phyloP scores from a whole-genome alignment of 305 asterid species.

The Petunia hybrid region DNA sequence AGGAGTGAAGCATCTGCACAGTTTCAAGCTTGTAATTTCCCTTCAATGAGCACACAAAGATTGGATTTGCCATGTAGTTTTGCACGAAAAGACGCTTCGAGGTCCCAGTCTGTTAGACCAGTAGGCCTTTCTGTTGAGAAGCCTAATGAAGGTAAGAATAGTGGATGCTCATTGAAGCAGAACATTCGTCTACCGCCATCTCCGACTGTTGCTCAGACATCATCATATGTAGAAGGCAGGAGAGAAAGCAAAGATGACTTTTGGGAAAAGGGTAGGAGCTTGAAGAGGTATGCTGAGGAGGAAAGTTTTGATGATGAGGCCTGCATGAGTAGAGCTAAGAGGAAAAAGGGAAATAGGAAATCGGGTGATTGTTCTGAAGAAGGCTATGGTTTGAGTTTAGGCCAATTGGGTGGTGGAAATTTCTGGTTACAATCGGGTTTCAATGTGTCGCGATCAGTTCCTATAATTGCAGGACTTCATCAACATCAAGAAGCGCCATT shows the following conservation, averaged over 20 bases:
- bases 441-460: slow-evolving; percentile 42
- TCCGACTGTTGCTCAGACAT: slow-evolving; percentile 41
- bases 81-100: slow-evolving; percentile 58
- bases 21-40: slow-evolving; percentile 84
- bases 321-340: slow-evolving; percentile 61
- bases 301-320: slow-evolving; percentile 57
- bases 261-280: slow-evolving; percentile 62
- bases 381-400: slow-evolving; percentile 53
- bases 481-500: slow-evolving; percentile 57
- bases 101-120: slow-evolving; percentile 71
- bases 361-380: slow-evolving; percentile 45
- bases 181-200: slow-evolving; percentile 68
- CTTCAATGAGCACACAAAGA: slow-evolving; percentile 94
- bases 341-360: slow-evolving; percentile 58
- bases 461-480: slow-evolving; percentile 36
- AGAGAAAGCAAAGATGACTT: slow-evolving; percentile 54
- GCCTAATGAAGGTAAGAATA: slow-evolving; percentile 61
- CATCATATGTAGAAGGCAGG: slow-evolving; percentile 43
- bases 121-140: slow-evolving; percentile 68
- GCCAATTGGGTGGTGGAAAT: slow-evolving; percentile 50
- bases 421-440: slow-evolving; percentile 69
- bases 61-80: slow-evolving; percentile 84
- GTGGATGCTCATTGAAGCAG: slow-evolving; percentile 68
- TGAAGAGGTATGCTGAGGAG: slow-evolving; percentile 76
- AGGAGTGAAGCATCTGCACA: slow-evolving; percentile 81